Conservation (phyloP, 208 protist species). For the Trypanosoma platydactyli region DNA sequence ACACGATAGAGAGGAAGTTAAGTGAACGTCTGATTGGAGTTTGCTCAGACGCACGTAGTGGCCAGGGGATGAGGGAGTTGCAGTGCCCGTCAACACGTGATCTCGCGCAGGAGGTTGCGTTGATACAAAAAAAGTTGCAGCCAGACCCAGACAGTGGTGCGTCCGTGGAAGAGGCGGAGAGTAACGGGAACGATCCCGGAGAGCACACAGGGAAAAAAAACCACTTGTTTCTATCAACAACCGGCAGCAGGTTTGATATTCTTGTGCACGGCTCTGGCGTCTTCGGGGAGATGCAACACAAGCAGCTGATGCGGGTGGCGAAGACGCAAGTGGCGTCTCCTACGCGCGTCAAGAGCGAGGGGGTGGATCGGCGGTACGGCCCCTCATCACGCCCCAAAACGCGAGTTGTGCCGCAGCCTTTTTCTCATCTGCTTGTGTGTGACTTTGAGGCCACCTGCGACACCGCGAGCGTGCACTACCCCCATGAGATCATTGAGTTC, state of each 20-base stretch:
- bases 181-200: slow-evolving; percentile 2
- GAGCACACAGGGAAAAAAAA: not conserved
- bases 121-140: slow-evolving; percentile 1
- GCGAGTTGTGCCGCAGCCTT: slow-evolving; percentile 65
- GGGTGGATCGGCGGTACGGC: slow-evolving; percentile 29
- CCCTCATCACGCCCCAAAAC: slow-evolving; percentile 34
- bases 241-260: slow-evolving; percentile 62
- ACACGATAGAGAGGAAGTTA: not conserved
- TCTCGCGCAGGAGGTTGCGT: slow-evolving; percentile 8
- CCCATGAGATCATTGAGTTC: slow-evolving; percentile 97
- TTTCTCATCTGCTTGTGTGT: slow-evolving; percentile 88
- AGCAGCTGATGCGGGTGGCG: slow-evolving; percentile 38
- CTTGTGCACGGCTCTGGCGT: slow-evolving; percentile 32
- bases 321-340: not conserved
- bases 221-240: slow-evolving; percentile 19
- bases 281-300: slow-evolving; percentile 24
- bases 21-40: not conserved
- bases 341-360: not conserved
- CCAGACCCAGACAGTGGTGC: not conserved
- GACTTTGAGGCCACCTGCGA: slow-evolving; percentile 94
- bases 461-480: slow-evolving; percentile 51
- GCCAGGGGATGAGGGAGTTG: not conserved
- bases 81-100: not conserved
- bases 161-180: not conserved
- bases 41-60: not conserved